A percentile compares a stretch with the other conserved stretches of the same genome.
phyloP scores from a whole-genome alignment of 306 rosid species.

The Sindora glabra region DNA sequence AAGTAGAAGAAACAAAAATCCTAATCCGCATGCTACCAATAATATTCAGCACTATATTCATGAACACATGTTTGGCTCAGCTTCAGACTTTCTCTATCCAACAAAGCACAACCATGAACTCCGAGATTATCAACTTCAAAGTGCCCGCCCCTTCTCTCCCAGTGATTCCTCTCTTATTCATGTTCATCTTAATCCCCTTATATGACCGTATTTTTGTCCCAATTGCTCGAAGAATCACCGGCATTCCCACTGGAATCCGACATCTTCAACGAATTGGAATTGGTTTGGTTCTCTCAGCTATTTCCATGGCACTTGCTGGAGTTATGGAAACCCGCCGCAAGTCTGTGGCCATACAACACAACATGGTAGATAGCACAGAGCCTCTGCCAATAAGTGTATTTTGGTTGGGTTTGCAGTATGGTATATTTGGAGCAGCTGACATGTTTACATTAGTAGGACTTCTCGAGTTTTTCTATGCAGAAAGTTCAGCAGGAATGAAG shows the following conservation, averaged over 20 bases:
- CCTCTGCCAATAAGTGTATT: slow-evolving; percentile 73
- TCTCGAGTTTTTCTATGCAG: slow-evolving; percentile 80
- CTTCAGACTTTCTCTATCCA: slow-evolving; percentile 77
- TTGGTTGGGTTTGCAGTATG: slow-evolving; percentile 66
- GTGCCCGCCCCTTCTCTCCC: slow-evolving; percentile 72
- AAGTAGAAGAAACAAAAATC: slow-evolving; percentile 83
- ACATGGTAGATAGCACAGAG: slow-evolving; percentile 50
- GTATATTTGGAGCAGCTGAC: slow-evolving; percentile 65
- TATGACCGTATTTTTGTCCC: slow-evolving; percentile 66
- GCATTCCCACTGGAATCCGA: slow-evolving; percentile 71
- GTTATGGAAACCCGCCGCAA: slow-evolving; percentile 48
- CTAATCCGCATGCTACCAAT: slow-evolving; percentile 81
- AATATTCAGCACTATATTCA: slow-evolving; percentile 65
- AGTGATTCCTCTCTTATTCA: slow-evolving; percentile 51
- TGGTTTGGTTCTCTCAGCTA: slow-evolving; percentile 58
- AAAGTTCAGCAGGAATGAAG: slow-evolving; percentile 58
- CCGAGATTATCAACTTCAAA: slow-evolving; percentile 40
- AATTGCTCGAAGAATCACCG: slow-evolving; percentile 59
- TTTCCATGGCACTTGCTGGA: slow-evolving; percentile 64
- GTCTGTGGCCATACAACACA: slow-evolving; percentile 32
- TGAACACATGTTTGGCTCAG: slow-evolving; percentile 84
- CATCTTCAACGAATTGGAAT: slow-evolving; percentile 73
- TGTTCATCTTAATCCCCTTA: slow-evolving; percentile 50
- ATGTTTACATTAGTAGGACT: slow-evolving; percentile 59
- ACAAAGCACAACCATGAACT: slow-evolving; percentile 64